phyloP scores from a whole-genome alignment of 2,329 filamentous ascomycete genomes.

The Phaeosphaeriaceae sp. region DNA sequence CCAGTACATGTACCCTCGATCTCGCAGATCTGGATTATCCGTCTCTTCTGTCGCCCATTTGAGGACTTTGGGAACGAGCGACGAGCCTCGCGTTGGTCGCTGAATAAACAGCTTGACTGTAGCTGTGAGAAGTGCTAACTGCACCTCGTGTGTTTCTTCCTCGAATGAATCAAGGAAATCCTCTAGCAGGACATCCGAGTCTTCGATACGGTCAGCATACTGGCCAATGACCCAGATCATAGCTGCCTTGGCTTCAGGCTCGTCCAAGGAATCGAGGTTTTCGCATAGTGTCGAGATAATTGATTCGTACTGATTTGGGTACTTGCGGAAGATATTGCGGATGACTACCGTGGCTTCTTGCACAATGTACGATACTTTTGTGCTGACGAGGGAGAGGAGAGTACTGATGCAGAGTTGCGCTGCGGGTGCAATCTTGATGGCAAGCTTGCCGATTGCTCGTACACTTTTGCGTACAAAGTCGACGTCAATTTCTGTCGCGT shows the following conservation, averaged over 20 bases:
- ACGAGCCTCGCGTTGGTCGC: slow-evolving; percentile 90
- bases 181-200: slow-evolving; percentile 90
- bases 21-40: slow-evolving; percentile 96
- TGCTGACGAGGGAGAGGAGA: slow-evolving; percentile 89
- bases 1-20: slow-evolving; percentile 99
- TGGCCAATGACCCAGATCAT: slow-evolving; percentile 99
- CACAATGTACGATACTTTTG: slow-evolving; percentile 98
- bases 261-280: slow-evolving; percentile 93
- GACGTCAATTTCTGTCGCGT: slow-evolving; percentile 97
- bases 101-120: slow-evolving; percentile 99
- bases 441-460: slow-evolving; percentile 94
- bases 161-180: slow-evolving; percentile 94
- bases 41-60: slow-evolving; percentile 99
- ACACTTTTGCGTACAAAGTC: slow-evolving; percentile 99
- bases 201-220: slow-evolving; percentile 96
- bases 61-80: slow-evolving; percentile 89
- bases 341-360: slow-evolving; percentile 99
- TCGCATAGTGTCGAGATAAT: slow-evolving; percentile 97
- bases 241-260: slow-evolving; percentile 96
- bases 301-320: slow-evolving; percentile 97
- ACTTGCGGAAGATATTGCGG: slow-evolving; percentile 98
- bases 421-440: slow-evolving; percentile 97
- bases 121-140: slow-evolving; percentile 90
- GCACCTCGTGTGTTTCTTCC: slow-evolving; percentile 94
- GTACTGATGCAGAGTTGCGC: slow-evolving; percentile 91